Evolutionary conservation across 805 yeast species (phyloP), one percentile per base, ranked within the genome.

Genomic region (Saccharomycopsis sp.): DNA sequence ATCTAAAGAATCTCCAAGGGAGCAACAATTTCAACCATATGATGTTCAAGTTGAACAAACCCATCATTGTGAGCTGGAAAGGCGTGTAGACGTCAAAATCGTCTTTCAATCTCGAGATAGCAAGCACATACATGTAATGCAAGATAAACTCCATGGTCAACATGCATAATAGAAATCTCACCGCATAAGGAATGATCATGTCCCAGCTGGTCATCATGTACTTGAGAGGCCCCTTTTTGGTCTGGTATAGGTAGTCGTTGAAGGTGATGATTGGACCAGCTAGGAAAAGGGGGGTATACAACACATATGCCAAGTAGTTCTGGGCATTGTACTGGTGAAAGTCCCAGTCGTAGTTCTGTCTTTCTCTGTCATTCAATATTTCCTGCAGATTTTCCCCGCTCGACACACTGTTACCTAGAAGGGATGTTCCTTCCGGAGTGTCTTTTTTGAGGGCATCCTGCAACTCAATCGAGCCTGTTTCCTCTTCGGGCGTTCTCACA

Each of bases 181-280:
- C 55, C 0, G 85, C 89, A 70, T 91, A 94, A 0, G 79, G 71
- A 1, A 77, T 54, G 0, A 80, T 83, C 50, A 88, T 74, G 53
- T 75, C 78, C 40, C 87, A 84, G 0, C 95, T 80, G 0, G 86
- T 77, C 16, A 86, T 72, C 20, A 51, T 40, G 21, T 44, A 44
- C 21, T 44, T 44, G 7, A 44, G 21, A 20, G 48, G 48, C 1
- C 57, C 48, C 5, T 55, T 47, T 16, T 82, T 77, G 2, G 85
- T 75, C 73, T 94, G 99, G 64, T 85, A 84, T 48, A 87, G 70
- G 69, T 84, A 94, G 70, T 94, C 99, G 72, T 94, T 94, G 75
- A 88, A 94, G 0, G 98, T 88, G 48, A 94, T 68, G 16, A 94
- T 83, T 23, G 99, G 99, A 1, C 99, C 99, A 1, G 97, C 97